A percentile compares a stretch with the other conserved stretches of the same genome.
Conservation (phyloP, 768 basidiomycete genomes). For the Boletus subparvulus region DNA sequence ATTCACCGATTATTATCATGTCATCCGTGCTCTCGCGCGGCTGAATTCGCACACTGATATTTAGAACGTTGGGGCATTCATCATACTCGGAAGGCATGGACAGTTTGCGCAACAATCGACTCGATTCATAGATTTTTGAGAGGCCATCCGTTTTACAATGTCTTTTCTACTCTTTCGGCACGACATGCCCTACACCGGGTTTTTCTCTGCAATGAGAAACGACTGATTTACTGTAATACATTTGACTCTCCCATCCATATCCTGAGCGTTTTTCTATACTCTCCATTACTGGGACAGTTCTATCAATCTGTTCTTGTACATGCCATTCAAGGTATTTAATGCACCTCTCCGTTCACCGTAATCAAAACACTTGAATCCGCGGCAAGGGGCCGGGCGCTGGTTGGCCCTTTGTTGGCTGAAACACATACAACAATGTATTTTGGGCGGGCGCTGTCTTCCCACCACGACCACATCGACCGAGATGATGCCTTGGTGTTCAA, state of each 20-base stretch:
- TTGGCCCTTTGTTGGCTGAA: not conserved
- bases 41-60: slow-evolving; percentile 9
- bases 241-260: slow-evolving; percentile 3
- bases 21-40: slow-evolving; percentile 5
- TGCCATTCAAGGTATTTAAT: slow-evolving; percentile 3
- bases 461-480: not conserved
- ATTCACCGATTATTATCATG: slow-evolving; percentile 12
- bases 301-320: slow-evolving; percentile 1
- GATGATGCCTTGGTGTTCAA: not conserved
- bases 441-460: not conserved
- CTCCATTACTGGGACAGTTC: not conserved
- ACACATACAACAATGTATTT: not conserved
- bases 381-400: not conserved
- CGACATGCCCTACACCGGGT: not conserved
- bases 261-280: not conserved
- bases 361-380: not conserved
- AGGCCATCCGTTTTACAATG: slow-evolving; percentile 14
- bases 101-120: slow-evolving; percentile 14
- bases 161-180: slow-evolving; percentile 16
- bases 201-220: slow-evolving; percentile 7
- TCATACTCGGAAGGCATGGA: slow-evolving; percentile 20
- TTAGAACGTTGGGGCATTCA: slow-evolving; percentile 18
- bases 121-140: slow-evolving; percentile 26
- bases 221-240: slow-evolving; percentile 16
- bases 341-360: not conserved